Evolutionary conservation across 2,329 filamentous ascomycete species (phyloP).

Genomic region (Drechslerella dactyloides): DNA sequence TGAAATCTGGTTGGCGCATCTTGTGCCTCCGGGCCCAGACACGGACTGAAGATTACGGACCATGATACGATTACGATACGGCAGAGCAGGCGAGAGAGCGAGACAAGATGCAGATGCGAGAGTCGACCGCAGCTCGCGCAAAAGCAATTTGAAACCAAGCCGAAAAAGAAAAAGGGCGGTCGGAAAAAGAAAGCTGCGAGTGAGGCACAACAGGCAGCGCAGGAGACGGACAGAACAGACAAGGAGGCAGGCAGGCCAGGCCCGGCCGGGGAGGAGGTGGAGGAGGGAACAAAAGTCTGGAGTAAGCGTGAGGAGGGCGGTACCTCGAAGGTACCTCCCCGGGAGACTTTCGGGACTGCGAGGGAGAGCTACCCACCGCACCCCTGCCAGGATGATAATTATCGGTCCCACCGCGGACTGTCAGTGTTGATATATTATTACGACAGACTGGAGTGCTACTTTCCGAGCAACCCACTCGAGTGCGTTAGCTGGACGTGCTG

Average conservation of each 20-base stretch:
- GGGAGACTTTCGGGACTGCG: background rate
- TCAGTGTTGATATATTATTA: background rate
- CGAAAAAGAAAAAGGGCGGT: background rate
- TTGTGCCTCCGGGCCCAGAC: too few relatives aligned
- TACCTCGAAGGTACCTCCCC: slow-evolving; percentile 37
- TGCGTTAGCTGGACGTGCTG: background rate
- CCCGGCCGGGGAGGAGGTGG: background rate
- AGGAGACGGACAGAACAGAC: background rate
- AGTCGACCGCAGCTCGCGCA: slow-evolving; percentile 9
- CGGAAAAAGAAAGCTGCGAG: slow-evolving; percentile 40
- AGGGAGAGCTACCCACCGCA: background rate
- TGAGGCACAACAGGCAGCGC: slow-evolving; percentile 1
- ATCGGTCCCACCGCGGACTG: too few relatives aligned
- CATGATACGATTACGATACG: background rate
- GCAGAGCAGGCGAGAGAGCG: background rate
- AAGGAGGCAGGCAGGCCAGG: background rate
- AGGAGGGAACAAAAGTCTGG: background rate
- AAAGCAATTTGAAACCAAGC: slow-evolving; percentile 8
- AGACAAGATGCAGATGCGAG: background rate
- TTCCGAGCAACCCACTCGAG: background rate
- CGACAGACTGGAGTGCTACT: background rate
- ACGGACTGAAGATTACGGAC: background rate
- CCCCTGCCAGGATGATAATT: slow-evolving; percentile 15
- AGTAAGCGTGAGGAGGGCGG: background rate
- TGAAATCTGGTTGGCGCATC: too few relatives aligned